Percentiles rank a stretch among this genome's conserved stretches.
phyloP scores from a whole-genome alignment of 2,329 filamentous ascomycete species.

The Pezicula radicicola region DNA sequence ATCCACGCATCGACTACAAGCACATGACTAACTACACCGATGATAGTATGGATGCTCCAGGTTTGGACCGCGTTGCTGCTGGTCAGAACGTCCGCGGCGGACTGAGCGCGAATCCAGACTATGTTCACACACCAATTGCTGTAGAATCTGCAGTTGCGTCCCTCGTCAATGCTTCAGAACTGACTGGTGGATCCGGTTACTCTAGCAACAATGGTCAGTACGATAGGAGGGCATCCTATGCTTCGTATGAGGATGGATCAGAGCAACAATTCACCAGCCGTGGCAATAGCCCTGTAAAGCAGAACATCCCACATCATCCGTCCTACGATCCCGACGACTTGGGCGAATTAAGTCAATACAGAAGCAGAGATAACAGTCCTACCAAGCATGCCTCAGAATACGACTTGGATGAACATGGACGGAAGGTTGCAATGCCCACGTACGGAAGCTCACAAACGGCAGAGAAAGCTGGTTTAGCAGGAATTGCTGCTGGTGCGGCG shows the following conservation, averaged over 20 bases:
- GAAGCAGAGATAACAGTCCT: conserved; percentile 21
- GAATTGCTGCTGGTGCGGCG: conserved; percentile 24
- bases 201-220: conserved; percentile 37
- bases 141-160: conserved; percentile 92
- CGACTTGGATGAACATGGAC: conserved; percentile 29
- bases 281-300: conserved; percentile 42
- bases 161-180: conserved; percentile 72
- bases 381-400: conserved; percentile 27
- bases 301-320: conserved; percentile 8
- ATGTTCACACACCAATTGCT: conserved; percentile 67
- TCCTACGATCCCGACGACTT: conserved; percentile 8
- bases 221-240: conserved; percentile 26
- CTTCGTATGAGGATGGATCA: conserved; percentile 30
- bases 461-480: conserved; percentile 21
- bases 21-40: conserved; percentile 51
- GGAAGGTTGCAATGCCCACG: conserved; percentile 28
- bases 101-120: conserved; percentile 70
- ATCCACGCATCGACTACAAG: conserved; percentile 54
- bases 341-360: conserved; percentile 11
- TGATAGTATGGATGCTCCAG: conserved; percentile 49
- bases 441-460: conserved; percentile 19
- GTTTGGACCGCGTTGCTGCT: conserved; percentile 56
- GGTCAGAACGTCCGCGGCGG: conserved; percentile 69
- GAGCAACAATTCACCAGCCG: conserved; percentile 29
- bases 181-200: conserved; percentile 58